Evolutionary conservation across 1,139 yeast species (phyloP).

Genomic region (Sugiyamaella castrensis): DNA sequence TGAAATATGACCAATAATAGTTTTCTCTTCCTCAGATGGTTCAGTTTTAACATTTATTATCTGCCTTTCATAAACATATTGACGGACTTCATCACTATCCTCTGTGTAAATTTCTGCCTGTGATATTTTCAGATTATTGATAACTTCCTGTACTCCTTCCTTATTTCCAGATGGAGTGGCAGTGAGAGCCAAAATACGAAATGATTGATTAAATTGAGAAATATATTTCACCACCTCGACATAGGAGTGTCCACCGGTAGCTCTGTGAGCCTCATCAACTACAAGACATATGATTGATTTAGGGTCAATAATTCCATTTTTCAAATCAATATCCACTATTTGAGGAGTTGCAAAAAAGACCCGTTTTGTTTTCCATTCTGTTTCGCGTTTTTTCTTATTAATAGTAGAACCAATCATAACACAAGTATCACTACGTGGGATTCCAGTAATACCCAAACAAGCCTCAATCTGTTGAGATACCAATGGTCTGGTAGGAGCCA

Average conservation of each 20-base stretch:
- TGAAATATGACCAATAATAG: constrained; percentile 51
- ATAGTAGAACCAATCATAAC: constrained; percentile 59
- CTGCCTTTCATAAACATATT: constrained; percentile 70
- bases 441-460: constrained; percentile 83
- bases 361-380: constrained; percentile 70
- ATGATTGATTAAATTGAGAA: constrained; percentile 59
- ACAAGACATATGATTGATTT: constrained; percentile 71
- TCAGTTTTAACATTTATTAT: constrained; percentile 58
- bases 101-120: constrained; percentile 85
- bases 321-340: constrained; percentile 86
- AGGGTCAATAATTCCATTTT: constrained; percentile 72
- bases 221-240: constrained; percentile 73
- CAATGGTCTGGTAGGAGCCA: constrained; percentile 96
- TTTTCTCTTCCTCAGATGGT: constrained; percentile 51
- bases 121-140: constrained; percentile 69
- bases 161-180: constrained; percentile 93
- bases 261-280: constrained; percentile 94
- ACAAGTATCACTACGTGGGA: constrained; percentile 72
- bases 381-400: constrained; percentile 45
- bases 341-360: constrained; percentile 97
- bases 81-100: constrained; percentile 69
- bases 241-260: constrained; percentile 87
- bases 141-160: constrained; percentile 84
- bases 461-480: constrained; percentile 97
- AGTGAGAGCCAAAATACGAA: constrained; percentile 78